Evolutionary conservation across 78 protist species (phyloP), one percentile per base, ranked within the genome.

Genomic region (Dictyostelium firmibasis): DNA sequence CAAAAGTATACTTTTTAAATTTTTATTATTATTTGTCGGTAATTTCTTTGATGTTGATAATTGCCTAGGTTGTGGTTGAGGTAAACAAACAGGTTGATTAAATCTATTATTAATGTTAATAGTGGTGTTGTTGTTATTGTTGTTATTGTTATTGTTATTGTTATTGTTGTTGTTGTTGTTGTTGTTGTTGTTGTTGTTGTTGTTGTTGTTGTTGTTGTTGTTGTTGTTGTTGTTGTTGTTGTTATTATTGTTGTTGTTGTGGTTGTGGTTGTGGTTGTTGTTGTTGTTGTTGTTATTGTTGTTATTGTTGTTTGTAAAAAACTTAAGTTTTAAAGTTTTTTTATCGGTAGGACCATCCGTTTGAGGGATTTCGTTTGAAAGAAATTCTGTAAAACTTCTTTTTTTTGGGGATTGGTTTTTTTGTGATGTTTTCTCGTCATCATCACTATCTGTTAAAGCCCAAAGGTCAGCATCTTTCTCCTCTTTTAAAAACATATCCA

Each of bases 291-390:
- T 88, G 84, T 75, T 86, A 18, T 85, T 85, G 64, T 74, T 50
- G 35, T 74, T 85, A 3, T 85, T 85, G 35, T 76, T 86, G 31
- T 13, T 69, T 10, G n/a, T 38, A 47, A 43, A 27, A 20, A 18
- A 16, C 20, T 33, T 47, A 23, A 53, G n/a, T 6, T 50, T 27
- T 74, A 20, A 27, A 31, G 10, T 33, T 2, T 69, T 44, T 16
- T 36, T 41, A 75, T 89, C 94, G 3, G 67, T 64, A 33, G 53
- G 50, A 47, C 94, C 94, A 89, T 89, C 94, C 20, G n/a, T 64
- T 47, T 89, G 94, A 10, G 87, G 70, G 14, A 89, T 89, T 20
- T 57, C 67, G 43, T 38, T 38, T 18, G 5, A 13, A 1, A 20
- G 27, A n/a, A 35, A 23, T 38, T 41, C 67, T 4, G 70, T 47